Evolutionary conservation across 441 rosid genomes (phyloP).

Genomic region (Syzygium syzygioides): DNA sequence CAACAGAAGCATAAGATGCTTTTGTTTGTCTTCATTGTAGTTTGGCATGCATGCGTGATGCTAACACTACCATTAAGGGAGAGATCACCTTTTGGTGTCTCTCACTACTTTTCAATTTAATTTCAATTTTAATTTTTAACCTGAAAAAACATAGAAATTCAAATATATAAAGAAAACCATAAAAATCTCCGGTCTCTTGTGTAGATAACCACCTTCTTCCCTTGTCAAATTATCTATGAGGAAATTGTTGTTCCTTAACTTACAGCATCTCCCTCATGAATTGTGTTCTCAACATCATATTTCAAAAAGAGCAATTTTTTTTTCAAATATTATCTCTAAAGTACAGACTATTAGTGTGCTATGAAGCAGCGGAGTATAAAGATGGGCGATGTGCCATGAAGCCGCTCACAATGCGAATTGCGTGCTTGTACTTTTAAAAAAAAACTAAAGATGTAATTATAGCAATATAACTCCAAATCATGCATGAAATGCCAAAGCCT

Average conservation of each 20-base stretch:
- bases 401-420: neutral
- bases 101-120: neutral
- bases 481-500: neutral
- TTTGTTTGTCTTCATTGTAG: neutral
- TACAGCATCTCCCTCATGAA: neutral
- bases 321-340: neutral
- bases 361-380: neutral
- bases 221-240: neutral
- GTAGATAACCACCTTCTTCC: neutral
- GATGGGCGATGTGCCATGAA: neutral
- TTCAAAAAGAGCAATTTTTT: neutral
- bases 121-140: neutral
- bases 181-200: neutral
- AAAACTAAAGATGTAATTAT: neutral
- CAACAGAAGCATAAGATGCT: neutral
- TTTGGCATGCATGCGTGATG: neutral
- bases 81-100: neutral
- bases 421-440: neutral
- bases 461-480: neutral
- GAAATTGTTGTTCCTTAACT: neutral
- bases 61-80: neutral
- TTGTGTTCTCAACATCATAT: neutral
- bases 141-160: neutral
- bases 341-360: neutral
- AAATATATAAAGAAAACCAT: neutral